Percentiles rank a stretch among this genome's conserved stretches.
Evolutionary conservation across 345 rosid genomes (phyloP).

Genomic region (Ceriops zippeliana): DNA sequence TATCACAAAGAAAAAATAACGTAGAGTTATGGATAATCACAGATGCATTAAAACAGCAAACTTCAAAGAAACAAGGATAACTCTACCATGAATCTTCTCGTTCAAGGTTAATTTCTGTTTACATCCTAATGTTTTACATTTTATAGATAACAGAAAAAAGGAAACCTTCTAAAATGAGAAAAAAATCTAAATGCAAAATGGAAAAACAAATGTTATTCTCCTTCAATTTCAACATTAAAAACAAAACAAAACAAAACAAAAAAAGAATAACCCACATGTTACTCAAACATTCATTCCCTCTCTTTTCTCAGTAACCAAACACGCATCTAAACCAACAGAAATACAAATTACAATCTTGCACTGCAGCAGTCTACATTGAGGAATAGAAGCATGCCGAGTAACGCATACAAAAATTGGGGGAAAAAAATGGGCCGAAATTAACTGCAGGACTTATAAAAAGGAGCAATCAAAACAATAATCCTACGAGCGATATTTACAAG

Average conservation of each 20-base stretch:
- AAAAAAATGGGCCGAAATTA: not conserved
- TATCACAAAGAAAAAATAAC: no score
- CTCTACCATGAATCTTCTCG: no score
- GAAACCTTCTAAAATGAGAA: no score
- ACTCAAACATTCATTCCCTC: not conserved
- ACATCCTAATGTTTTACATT: not conserved
- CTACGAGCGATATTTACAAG: not conserved
- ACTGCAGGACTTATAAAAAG: not conserved
- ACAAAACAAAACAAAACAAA: not conserved
- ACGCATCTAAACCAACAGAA: not conserved
- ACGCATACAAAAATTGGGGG: not conserved
- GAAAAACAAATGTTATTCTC: no score
- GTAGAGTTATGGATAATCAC: no score
- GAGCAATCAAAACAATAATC: not conserved
- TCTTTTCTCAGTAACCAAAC: slow-evolving; percentile 9
- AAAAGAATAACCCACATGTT: not conserved
- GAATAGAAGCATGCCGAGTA: slow-evolving; percentile 15
- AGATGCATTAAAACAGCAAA: no score
- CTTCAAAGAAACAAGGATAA: no score
- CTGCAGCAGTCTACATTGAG: slow-evolving; percentile 1
- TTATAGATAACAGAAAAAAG: no score
- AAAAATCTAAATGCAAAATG: no score
- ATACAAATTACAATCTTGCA: not conserved
- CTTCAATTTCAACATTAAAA: not conserved
- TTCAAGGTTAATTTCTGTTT: not conserved